Evolutionary conservation across 2,329 filamentous ascomycete genomes (phyloP).

Genomic region (Monilinia aucupariae): DNA sequence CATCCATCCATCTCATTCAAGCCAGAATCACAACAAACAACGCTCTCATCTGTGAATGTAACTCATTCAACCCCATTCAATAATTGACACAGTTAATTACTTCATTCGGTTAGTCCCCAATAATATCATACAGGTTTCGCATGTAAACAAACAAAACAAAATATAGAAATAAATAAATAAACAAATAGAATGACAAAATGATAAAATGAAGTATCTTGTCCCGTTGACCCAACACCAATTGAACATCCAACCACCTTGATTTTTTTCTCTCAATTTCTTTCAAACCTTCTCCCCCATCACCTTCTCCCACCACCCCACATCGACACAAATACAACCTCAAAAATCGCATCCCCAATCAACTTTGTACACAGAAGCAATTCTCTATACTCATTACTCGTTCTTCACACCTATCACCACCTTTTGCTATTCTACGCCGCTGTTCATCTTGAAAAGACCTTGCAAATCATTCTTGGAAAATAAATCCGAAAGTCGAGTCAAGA

Average conservation of each 20-base stretch:
- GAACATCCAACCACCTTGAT: background rate
- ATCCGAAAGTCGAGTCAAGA: conserved; percentile 21
- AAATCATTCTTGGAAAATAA: conserved; percentile 1
- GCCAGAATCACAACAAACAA: too few relatives aligned
- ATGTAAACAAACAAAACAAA: background rate
- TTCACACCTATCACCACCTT: too few relatives aligned
- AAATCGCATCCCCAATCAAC: conserved; percentile 12
- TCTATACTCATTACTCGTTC: too few relatives aligned
- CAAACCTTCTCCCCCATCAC: background rate
- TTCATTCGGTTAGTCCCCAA: background rate
- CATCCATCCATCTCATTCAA: too few relatives aligned
- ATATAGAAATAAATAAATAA: background rate
- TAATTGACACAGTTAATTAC: background rate
- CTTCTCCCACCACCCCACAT: conserved; percentile 5
- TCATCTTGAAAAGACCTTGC: conserved; percentile 1
- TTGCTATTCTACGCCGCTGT: too few relatives aligned
- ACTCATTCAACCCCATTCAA: too few relatives aligned
- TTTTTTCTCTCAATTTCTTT: background rate
- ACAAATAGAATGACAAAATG: too few relatives aligned
- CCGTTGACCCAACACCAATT: too few relatives aligned
- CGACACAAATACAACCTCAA: conserved; percentile 12
- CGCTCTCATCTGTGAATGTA: too few relatives aligned
- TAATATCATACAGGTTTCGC: background rate
- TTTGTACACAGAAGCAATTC: background rate
- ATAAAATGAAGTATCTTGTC: too few relatives aligned